Conservation (phyloP, 2,329 filamentous ascomycete species). For the Nannizzia gypsea region DNA sequence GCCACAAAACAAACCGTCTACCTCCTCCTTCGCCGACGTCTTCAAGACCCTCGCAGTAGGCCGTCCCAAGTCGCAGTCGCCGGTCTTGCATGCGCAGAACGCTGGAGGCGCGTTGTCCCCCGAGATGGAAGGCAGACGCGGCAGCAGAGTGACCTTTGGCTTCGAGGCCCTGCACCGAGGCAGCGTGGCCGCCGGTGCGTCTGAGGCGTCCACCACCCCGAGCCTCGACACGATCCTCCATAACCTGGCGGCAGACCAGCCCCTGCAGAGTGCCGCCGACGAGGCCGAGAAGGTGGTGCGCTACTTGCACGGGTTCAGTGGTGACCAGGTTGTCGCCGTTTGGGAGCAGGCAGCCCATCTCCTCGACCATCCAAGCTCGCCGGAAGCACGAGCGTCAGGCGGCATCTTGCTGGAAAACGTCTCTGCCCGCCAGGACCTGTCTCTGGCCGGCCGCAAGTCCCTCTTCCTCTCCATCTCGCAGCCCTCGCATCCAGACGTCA, state of each 20-base stretch:
- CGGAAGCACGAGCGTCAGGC: constrained; percentile 27
- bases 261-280: constrained; percentile 26
- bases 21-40: constrained; percentile 32
- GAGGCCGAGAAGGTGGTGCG: constrained; percentile 28
- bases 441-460: constrained; percentile 23
- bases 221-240: constrained; percentile 29
- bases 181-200: constrained; percentile 24
- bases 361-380: constrained; percentile 24
- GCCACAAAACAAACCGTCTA: constrained; percentile 24
- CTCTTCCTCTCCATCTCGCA: constrained; percentile 28
- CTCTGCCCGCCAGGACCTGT: constrained; percentile 29
- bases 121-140: constrained; percentile 25
- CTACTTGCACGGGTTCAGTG: constrained; percentile 25
- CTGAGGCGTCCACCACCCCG: constrained; percentile 27
- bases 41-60: constrained; percentile 32
- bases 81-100: constrained; percentile 24
- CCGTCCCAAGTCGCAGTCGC: constrained; percentile 30
- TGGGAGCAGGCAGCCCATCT: constrained; percentile 32
- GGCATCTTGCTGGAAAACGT: constrained; percentile 28
- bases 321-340: constrained; percentile 30
- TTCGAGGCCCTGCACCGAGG: constrained; percentile 34
- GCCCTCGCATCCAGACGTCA: constrained; percentile 26
- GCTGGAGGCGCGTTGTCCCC: constrained; percentile 20
- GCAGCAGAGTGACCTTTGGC: constrained; percentile 24
- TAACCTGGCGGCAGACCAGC: constrained; percentile 25